These are phyloP conservation scores for Chalara sp. DNA, from an alignment of 2,329 filamentous ascomycete species.

Conservation along the genomic window DNA sequence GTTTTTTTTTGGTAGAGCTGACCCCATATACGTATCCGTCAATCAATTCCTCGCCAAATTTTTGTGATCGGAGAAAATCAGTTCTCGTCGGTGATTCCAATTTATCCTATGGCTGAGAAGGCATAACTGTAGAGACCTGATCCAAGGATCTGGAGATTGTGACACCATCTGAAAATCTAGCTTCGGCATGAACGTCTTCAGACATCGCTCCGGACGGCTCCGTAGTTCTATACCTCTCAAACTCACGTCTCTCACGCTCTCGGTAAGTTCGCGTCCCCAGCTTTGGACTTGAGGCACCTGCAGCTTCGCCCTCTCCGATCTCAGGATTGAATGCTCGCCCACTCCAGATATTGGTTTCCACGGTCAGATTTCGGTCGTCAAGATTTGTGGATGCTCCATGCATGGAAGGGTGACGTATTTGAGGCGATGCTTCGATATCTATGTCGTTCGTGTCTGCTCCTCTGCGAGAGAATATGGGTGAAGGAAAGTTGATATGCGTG, in stretches of 20 bases:
- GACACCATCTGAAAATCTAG: too few relatives aligned
- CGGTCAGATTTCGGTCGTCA: background rate
- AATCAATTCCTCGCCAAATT: too few relatives aligned
- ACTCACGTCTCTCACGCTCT: constrained; percentile 13
- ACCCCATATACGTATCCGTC: too few relatives aligned
- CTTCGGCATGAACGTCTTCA: too few relatives aligned
- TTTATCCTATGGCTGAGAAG: too few relatives aligned
- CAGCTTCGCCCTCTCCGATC: background rate
- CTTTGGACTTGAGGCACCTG: constrained; percentile 4
- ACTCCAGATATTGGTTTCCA: constrained; percentile 5
- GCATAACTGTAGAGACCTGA: too few relatives aligned
- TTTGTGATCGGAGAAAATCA: too few relatives aligned
- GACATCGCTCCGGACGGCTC: too few relatives aligned
- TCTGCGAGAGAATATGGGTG: constrained; percentile 2
- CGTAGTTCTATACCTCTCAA: background rate
- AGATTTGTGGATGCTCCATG: background rate
- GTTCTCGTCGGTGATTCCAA: too few relatives aligned
- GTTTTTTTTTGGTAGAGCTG: too few relatives aligned
- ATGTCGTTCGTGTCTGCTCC: background rate
- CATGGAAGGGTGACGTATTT: background rate
- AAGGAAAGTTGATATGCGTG: constrained; percentile 16
- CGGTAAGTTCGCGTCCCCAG: constrained; percentile 18
- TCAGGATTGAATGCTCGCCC: background rate
- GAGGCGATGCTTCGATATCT: constrained; percentile 1
- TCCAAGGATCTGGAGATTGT: too few relatives aligned